Evolutionary conservation across 331 rosid species (phyloP).

Genomic region (Saraca asoca): DNA sequence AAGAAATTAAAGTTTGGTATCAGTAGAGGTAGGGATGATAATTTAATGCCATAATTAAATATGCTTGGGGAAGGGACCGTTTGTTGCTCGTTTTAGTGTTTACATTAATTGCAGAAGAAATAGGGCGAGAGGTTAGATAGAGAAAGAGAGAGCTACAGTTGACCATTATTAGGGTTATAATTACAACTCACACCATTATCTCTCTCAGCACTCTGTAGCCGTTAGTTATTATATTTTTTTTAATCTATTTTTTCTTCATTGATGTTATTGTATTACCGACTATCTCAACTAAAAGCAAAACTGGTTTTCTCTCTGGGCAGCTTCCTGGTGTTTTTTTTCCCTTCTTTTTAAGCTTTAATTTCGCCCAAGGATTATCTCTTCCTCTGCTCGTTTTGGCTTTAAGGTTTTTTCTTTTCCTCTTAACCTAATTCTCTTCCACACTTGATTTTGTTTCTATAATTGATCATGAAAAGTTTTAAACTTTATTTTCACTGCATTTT

Average conservation of each 20-base stretch:
- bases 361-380: conserved; percentile 26
- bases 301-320: conserved; percentile 19
- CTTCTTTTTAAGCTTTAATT: conserved; percentile 19
- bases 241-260: conserved; percentile 17
- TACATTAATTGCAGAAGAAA: conserved; percentile 52
- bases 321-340: conserved; percentile 22
- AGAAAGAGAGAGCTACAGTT: conserved; percentile 35
- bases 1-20: conserved; percentile 31
- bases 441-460: conserved; percentile 6
- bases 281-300: neutral
- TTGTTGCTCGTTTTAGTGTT: conserved; percentile 34
- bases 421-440: neutral
- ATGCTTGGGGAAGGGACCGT: conserved; percentile 41
- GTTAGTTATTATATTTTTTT: conserved; percentile 31
- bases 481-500: neutral
- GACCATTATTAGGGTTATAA: conserved; percentile 39
- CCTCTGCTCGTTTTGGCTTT: conserved; percentile 1
- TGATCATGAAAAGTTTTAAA: conserved; percentile 13
- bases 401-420: conserved; percentile 9
- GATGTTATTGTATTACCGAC: neutral
- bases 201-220: conserved; percentile 31
- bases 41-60: conserved; percentile 38
- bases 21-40: conserved; percentile 13
- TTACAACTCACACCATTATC: conserved; percentile 46
- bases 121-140: conserved; percentile 30